Conservation (phyloP, 2,329 filamentous ascomycete genomes). For the Xylaria sp. region DNA sequence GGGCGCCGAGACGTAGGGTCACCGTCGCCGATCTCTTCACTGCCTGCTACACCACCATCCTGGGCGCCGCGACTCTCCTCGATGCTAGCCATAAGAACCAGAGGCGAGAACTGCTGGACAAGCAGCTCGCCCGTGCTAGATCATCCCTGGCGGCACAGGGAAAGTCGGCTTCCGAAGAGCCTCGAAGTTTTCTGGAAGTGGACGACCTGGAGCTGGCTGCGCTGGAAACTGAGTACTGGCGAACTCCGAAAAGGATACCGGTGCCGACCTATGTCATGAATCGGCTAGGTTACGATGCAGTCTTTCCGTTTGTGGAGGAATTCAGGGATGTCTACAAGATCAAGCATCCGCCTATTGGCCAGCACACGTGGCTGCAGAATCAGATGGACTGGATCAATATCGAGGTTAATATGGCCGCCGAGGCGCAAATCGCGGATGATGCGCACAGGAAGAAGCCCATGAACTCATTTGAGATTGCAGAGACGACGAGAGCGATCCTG, state of each 20-base stretch:
- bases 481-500: slow-evolving; percentile 18
- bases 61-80: slow-evolving; percentile 58
- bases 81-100: slow-evolving; percentile 57
- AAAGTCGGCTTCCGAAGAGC: slow-evolving; percentile 21
- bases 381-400: slow-evolving; percentile 28
- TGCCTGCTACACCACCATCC: slow-evolving; percentile 61
- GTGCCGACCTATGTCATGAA: neutral
- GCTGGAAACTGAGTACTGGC: neutral
- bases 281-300: neutral
- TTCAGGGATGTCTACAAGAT: slow-evolving; percentile 21
- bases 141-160: slow-evolving; percentile 36
- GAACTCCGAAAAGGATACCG: neutral
- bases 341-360: slow-evolving; percentile 14
- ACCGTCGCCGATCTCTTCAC: slow-evolving; percentile 54
- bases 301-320: slow-evolving; percentile 21
- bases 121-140: slow-evolving; percentile 51
- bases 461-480: neutral
- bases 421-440: slow-evolving; percentile 17
- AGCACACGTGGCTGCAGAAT: slow-evolving; percentile 21
- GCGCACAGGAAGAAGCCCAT: neutral
- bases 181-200: neutral
- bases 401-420: slow-evolving; percentile 25
- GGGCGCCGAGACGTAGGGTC: slow-evolving; percentile 44
- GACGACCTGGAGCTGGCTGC: neutral
- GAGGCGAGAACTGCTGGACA: slow-evolving; percentile 56